These are phyloP conservation scores for Fusarium algeriense DNA, from an alignment of 2,329 filamentous ascomycete species.

Conservation along the genomic window DNA sequence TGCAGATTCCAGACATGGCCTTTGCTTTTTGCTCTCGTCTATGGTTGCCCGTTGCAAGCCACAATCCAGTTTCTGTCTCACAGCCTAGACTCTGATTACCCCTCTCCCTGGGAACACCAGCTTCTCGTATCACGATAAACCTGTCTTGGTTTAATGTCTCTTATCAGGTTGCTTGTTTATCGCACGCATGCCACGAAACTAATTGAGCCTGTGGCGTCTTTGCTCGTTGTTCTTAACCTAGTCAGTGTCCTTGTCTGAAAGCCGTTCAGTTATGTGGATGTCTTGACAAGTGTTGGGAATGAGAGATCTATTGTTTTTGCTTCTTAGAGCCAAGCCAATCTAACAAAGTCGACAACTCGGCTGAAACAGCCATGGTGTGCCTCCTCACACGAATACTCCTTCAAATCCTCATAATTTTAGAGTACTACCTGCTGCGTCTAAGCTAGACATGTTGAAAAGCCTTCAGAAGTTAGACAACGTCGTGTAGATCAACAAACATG, in stretches of 20 bases:
- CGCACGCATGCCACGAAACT: not conserved
- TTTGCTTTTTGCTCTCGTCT: slow-evolving; percentile 12
- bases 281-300: not conserved
- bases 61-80: slow-evolving; percentile 23
- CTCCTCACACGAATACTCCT: not conserved
- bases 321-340: not conserved
- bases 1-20: slow-evolving; percentile 8
- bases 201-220: not conserved
- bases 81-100: slow-evolving; percentile 19
- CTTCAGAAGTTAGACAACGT: slow-evolving; percentile 12
- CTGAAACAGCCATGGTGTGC: slow-evolving; percentile 22
- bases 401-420: not conserved
- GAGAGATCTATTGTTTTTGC: not conserved
- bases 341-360: not conserved
- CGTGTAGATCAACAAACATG: slow-evolving; percentile 39
- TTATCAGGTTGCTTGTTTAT: slow-evolving; percentile 2
- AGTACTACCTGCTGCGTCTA: not conserved
- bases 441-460: not conserved
- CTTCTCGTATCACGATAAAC: not conserved
- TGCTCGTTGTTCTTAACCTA: not conserved
- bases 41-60: slow-evolving; percentile 15
- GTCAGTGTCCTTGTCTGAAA: not conserved
- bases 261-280: not conserved
- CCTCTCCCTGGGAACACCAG: slow-evolving; percentile 7
- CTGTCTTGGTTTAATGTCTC: slow-evolving; percentile 16